Evolutionary conservation across 2,329 filamentous ascomycete genomes (phyloP).

Genomic region (Allantophomopsis cytisporea): DNA sequence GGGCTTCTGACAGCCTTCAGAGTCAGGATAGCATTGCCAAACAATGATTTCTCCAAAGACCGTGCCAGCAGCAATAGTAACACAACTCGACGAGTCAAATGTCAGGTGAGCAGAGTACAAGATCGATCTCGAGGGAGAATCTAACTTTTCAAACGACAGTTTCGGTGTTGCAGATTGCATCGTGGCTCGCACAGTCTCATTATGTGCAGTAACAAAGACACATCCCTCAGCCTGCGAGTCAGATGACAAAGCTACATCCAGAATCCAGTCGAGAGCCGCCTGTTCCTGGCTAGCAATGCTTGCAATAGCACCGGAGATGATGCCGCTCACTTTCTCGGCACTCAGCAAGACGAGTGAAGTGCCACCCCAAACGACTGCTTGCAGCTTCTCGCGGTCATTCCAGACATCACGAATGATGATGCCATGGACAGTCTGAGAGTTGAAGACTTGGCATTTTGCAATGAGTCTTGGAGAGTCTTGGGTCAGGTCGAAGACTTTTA

Average conservation of each 20-base stretch:
- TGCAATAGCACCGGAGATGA: slow-evolving; percentile 5
- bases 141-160: slow-evolving; percentile 30
- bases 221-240: slow-evolving; percentile 24
- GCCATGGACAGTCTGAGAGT: slow-evolving; percentile 61
- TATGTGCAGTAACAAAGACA: slow-evolving; percentile 73
- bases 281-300: slow-evolving; percentile 21
- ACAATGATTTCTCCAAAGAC: slow-evolving; percentile 90
- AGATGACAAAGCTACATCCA: slow-evolving; percentile 47
- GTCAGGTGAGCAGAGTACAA: slow-evolving; percentile 72
- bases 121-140: slow-evolving; percentile 64
- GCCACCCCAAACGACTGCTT: slow-evolving; percentile 59
- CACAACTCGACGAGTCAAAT: slow-evolving; percentile 39
- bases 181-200: slow-evolving; percentile 23
- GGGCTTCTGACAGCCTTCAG: slow-evolving; percentile 3
- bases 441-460: slow-evolving; percentile 40
- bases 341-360: slow-evolving; percentile 28
- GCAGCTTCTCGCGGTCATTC: slow-evolving; percentile 2
- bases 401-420: slow-evolving; percentile 31
- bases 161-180: slow-evolving; percentile 16
- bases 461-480: slow-evolving; percentile 19
- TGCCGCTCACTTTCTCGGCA: slow-evolving; percentile 8
- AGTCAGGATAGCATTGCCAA: slow-evolving; percentile 55
- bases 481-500: slow-evolving; percentile 36
- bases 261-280: slow-evolving; percentile 60
- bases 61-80: slow-evolving; percentile 78